These are phyloP conservation scores for Candida rishiriensis DNA, from an alignment of 805 yeast species.

Conservation along the genomic window DNA sequence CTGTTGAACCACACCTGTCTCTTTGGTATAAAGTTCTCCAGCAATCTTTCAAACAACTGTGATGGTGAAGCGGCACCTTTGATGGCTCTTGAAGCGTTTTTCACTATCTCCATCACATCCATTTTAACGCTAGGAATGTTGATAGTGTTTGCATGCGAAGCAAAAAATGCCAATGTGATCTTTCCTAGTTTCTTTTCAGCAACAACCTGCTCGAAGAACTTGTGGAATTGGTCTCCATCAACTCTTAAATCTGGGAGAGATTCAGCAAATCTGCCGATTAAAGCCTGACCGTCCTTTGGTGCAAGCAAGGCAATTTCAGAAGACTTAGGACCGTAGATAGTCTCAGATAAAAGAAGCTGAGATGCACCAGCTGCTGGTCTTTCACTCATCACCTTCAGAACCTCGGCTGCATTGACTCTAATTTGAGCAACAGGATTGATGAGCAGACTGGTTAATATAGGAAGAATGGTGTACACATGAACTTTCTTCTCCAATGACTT, in stretches of 20 bases:
- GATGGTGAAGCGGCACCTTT: constrained; percentile 44
- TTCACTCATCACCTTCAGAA: constrained; percentile 34
- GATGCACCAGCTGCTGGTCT: constrained; percentile 30
- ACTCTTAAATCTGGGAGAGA: constrained; percentile 39
- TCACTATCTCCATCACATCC: constrained; percentile 42
- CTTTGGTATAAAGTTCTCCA: constrained; percentile 41
- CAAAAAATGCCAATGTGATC: constrained; percentile 57
- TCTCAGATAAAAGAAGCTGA: constrained; percentile 46
- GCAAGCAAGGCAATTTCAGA: constrained; percentile 50
- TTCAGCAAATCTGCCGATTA: constrained; percentile 38
- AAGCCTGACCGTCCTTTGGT: constrained; percentile 55
- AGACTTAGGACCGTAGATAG: constrained; percentile 53
- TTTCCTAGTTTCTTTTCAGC: constrained; percentile 54
- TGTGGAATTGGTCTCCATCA: constrained; percentile 45
- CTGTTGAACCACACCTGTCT: constrained; percentile 41
- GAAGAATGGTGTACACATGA: constrained; percentile 51
- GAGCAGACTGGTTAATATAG: constrained; percentile 52
- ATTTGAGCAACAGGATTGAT: constrained; percentile 46
- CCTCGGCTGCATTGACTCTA: constrained; percentile 39
- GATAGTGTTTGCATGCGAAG: constrained; percentile 57
- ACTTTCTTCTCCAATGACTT: constrained; percentile 30
- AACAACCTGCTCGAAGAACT: constrained; percentile 30
- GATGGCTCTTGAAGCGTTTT: constrained; percentile 33
- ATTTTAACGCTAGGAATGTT: constrained; percentile 54
- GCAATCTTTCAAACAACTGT: constrained; percentile 40